Evolutionary conservation across 108 stramenopile species (phyloP), one percentile per base, ranked within the genome.

Genomic region (Parietichytrium sp.): DNA sequence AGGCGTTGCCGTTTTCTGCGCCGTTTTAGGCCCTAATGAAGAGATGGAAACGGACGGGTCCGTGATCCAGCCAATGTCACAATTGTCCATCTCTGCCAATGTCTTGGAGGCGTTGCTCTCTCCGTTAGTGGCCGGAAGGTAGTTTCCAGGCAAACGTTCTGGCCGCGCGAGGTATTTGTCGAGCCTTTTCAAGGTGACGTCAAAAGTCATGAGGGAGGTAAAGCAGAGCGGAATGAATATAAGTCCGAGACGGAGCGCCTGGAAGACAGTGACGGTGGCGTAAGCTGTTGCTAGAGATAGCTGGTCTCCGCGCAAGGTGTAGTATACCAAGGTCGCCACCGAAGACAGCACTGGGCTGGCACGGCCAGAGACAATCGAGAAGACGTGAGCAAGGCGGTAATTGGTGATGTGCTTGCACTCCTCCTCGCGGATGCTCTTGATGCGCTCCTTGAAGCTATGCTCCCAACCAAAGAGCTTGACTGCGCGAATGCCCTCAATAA

Each of bases 401-500:
- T 72, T 72, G 2, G 38, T 33, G 33, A 72, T 72, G 42, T 72
- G 33, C 0, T 10, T 20, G 42, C 61, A 72, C 72, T 82, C 82
- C 25, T 29, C 29, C 8, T 78, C 82, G 3, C 82, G 82, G 8
- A 54, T 51, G 29, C 48, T 51, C 4, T 4, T 47, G 47, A 82
- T 78, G 7, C 52, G 18, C 33, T 45, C 20, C 25, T 20, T 31
- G 0, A 45, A 77, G 25, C 0, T 26, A 8, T 27, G 16, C 72
- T 82, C 82, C 82, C 55, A 77, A 26, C 42, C 82, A 54, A 51
- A 82, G 49, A 77, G 29, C 82, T 78, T 72, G 50, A 82, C 45
- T 3, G 54, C 53, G 36, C 61, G 55, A 30, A 82, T 77, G 10
- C 82, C 82, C 7, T 77, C 30, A 18, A 82, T 12, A 31, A 82